A percentile compares a stretch with the other conserved stretches of the same genome.
These are phyloP conservation scores for Meyerozyma guilliermondii DNA, from an alignment of 1,139 yeast species.

Conservation along the genomic window DNA sequence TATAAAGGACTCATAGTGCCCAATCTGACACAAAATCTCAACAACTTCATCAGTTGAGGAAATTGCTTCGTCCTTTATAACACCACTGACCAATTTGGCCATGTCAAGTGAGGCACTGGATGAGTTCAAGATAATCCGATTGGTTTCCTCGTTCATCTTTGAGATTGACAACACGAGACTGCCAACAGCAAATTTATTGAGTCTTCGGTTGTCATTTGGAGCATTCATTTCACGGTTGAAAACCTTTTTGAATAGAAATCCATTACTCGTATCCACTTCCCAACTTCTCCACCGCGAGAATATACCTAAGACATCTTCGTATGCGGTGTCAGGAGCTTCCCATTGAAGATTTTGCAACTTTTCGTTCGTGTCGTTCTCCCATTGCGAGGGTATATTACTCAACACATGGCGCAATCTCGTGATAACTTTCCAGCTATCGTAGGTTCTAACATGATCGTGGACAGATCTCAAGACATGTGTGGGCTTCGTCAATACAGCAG, in stretches of 20 bases:
- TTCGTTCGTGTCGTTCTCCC: slow-evolving; percentile 31
- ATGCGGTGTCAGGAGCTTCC: slow-evolving; percentile 49
- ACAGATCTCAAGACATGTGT: slow-evolving; percentile 73
- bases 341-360: slow-evolving; percentile 19
- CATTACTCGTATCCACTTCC: slow-evolving; percentile 56
- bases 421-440: slow-evolving; percentile 84
- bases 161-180: slow-evolving; percentile 7
- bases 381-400: slow-evolving; percentile 51
- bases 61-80: not conserved
- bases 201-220: slow-evolving; percentile 1
- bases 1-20: not conserved
- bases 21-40: not conserved
- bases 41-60: not conserved
- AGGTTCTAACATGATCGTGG: slow-evolving; percentile 68
- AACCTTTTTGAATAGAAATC: slow-evolving; percentile 45
- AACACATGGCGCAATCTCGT: slow-evolving; percentile 73
- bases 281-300: slow-evolving; percentile 88
- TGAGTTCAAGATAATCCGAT: not conserved
- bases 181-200: slow-evolving; percentile 5
- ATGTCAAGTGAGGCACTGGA: not conserved
- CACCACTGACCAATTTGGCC: not conserved
- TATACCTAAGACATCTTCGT: slow-evolving; percentile 47
- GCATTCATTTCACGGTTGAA: slow-evolving; percentile 16
- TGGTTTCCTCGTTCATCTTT: slow-evolving; percentile 2
- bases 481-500: slow-evolving; percentile 85